Evolutionary conservation across 2,329 filamentous ascomycete species (phyloP).

Genomic region (Fusarium robinianum): DNA sequence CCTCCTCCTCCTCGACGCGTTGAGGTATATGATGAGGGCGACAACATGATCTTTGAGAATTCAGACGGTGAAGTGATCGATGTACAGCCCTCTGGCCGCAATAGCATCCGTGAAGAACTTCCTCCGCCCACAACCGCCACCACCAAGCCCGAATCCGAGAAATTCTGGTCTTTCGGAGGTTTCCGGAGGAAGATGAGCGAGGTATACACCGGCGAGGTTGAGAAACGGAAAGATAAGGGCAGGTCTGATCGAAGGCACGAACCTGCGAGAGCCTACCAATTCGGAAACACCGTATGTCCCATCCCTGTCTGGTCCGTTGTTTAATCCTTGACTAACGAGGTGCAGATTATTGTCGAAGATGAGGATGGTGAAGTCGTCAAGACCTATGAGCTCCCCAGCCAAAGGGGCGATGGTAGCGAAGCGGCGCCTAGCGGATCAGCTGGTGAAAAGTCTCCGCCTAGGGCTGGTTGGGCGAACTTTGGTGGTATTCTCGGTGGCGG

Average conservation of each 20-base stretch:
- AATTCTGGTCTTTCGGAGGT: constrained; percentile 43
- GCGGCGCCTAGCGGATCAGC: constrained; percentile 46
- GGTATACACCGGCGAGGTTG: constrained; percentile 63
- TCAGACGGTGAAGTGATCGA: constrained; percentile 83
- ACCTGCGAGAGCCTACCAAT: constrained; percentile 82
- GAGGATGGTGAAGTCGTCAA: constrained; percentile 86
- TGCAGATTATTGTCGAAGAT: constrained; percentile 81
- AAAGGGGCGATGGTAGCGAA: constrained; percentile 46
- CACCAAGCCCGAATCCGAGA: constrained; percentile 25
- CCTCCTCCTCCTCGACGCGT: constrained; percentile 44
- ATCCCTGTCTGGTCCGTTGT: neutral
- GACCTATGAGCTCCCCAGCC: constrained; percentile 73
- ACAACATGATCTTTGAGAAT: constrained; percentile 80
- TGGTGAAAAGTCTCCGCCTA: constrained; percentile 45
- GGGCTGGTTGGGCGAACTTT: constrained; percentile 58
- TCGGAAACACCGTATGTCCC: constrained; percentile 71
- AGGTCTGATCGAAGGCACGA: constrained; percentile 66
- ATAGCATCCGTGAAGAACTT: constrained; percentile 11
- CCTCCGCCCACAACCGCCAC: constrained; percentile 29
- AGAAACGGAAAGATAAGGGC: constrained; percentile 65
- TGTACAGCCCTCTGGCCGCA: constrained; percentile 49
- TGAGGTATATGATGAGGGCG: constrained; percentile 80
- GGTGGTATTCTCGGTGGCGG: constrained; percentile 25
- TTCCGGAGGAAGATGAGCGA: constrained; percentile 56
- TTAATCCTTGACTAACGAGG: constrained; percentile 35